Evolutionary conservation across 2,329 filamentous ascomycete genomes (phyloP).

Genomic region (Blastomyces parvus): DNA sequence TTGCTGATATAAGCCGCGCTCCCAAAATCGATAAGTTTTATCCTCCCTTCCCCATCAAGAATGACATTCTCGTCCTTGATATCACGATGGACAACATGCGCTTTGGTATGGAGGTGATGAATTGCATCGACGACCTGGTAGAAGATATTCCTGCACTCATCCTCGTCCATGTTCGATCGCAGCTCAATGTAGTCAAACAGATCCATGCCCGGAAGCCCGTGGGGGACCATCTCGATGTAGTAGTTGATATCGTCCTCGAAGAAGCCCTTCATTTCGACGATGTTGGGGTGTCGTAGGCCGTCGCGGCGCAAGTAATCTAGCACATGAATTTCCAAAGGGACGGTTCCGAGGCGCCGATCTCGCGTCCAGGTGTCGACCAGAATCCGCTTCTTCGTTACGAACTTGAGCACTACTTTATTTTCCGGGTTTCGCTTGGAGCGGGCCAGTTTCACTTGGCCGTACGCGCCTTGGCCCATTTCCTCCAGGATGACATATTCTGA

Average conservation of each 20-base stretch:
- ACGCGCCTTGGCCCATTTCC: slow-evolving; percentile 97
- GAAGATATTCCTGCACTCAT: slow-evolving; percentile 90
- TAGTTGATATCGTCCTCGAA: slow-evolving; percentile 66
- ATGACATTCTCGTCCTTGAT: slow-evolving; percentile 99
- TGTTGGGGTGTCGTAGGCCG: slow-evolving; percentile 54
- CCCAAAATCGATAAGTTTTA: slow-evolving; percentile 97
- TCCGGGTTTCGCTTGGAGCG: slow-evolving; percentile 66
- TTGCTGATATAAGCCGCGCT: slow-evolving; percentile 98
- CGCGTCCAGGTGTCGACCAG: slow-evolving; percentile 97
- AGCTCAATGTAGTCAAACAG: slow-evolving; percentile 98
- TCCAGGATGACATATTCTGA: slow-evolving; percentile 85
- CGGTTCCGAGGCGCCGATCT: slow-evolving; percentile 83
- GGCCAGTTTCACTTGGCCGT: slow-evolving; percentile 93
- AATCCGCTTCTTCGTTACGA: slow-evolving; percentile 93
- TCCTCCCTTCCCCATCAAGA: slow-evolving; percentile 84
- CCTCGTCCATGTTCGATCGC: slow-evolving; percentile 90
- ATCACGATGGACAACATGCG: slow-evolving; percentile 87
- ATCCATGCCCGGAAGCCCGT: slow-evolving; percentile 94
- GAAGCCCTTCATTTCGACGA: slow-evolving; percentile 60
- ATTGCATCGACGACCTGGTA: slow-evolving; percentile 83
- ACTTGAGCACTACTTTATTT: slow-evolving; percentile 90
- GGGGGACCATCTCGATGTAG: slow-evolving; percentile 94
- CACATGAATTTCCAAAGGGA: slow-evolving; percentile 94
- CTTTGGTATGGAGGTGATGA: slow-evolving; percentile 82
- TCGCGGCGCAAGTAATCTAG: slow-evolving; percentile 81